A percentile compares a stretch with the other conserved stretches of the same genome.
phyloP scores from a whole-genome alignment of 2,329 filamentous ascomycete genomes.

The Lecanoromycetidae sp. region DNA sequence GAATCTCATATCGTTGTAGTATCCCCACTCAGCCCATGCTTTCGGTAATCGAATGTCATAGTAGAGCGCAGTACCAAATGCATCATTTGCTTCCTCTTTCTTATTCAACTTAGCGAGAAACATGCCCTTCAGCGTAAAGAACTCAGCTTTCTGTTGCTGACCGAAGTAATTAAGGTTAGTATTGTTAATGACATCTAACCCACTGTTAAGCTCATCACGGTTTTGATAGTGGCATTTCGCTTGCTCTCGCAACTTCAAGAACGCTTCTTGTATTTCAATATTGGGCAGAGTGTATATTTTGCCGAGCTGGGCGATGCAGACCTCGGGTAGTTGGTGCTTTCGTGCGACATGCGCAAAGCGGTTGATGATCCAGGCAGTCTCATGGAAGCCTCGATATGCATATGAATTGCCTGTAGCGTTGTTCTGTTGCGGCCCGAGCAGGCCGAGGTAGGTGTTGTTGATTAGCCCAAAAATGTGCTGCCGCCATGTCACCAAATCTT shows the following conservation, averaged over 20 bases:
- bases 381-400: slow-evolving; percentile 93
- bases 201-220: slow-evolving; percentile 76
- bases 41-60: slow-evolving; percentile 93
- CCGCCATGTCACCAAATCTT: slow-evolving; percentile 97
- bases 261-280: slow-evolving; percentile 98
- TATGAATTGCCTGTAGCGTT: slow-evolving; percentile 84
- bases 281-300: slow-evolving; percentile 98
- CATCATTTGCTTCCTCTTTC: slow-evolving; percentile 80
- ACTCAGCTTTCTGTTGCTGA: slow-evolving; percentile 89
- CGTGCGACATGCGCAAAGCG: slow-evolving; percentile 93
- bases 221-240: slow-evolving; percentile 99
- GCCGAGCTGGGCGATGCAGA: slow-evolving; percentile 93
- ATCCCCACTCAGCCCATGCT: slow-evolving; percentile 98
- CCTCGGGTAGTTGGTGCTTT: slow-evolving; percentile 91
- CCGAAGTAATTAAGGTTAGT: slow-evolving; percentile 99
- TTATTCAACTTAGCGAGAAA: slow-evolving; percentile 90
- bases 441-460: slow-evolving; percentile 79
- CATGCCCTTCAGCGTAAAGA: slow-evolving; percentile 99
- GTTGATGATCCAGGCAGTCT: slow-evolving; percentile 99
- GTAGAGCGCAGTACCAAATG: slow-evolving; percentile 88
- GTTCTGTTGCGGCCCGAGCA: slow-evolving; percentile 67
- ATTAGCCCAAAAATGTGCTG: slow-evolving; percentile 98
- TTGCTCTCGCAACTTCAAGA: slow-evolving; percentile 95
- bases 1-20: slow-evolving; percentile 94
- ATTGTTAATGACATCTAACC: slow-evolving; percentile 97